These are phyloP conservation scores for Cucumis hystrix DNA, from an alignment of 306 rosid species.

Conservation along the genomic window DNA sequence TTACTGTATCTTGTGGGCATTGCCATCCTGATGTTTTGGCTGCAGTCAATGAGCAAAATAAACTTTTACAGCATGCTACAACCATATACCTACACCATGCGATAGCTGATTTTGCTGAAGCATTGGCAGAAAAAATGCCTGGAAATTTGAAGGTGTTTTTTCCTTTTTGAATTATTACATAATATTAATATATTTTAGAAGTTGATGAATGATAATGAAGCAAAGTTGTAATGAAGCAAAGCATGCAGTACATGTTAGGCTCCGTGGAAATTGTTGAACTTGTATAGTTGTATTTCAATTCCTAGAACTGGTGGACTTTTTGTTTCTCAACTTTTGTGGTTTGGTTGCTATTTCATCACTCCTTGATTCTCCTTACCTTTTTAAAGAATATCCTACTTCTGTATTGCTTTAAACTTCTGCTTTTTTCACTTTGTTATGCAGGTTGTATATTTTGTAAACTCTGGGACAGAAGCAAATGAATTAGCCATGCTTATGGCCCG, in stretches of 20 bases:
- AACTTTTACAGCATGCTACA: slow-evolving; percentile 78
- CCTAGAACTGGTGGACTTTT: neutral
- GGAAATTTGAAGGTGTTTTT: slow-evolving; percentile 56
- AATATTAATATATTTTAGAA: neutral
- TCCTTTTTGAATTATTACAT: neutral
- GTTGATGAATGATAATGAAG: neutral
- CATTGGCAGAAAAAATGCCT: slow-evolving; percentile 72
- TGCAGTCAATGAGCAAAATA: slow-evolving; percentile 62
- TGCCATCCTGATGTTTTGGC: slow-evolving; percentile 70
- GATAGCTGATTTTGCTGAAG: slow-evolving; percentile 71
- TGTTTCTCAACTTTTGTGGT: neutral
- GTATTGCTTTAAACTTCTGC: neutral
- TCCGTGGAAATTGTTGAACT: neutral
- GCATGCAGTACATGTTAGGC: neutral
- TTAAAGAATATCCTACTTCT: neutral
- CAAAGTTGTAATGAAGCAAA: neutral
- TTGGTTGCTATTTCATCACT: neutral
- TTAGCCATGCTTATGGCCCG: slow-evolving; percentile 93
- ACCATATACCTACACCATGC: slow-evolving; percentile 68
- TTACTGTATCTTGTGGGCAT: slow-evolving; percentile 94
- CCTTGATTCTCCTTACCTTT: neutral
- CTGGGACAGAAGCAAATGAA: slow-evolving; percentile 91
- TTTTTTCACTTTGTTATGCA: slow-evolving; percentile 17
- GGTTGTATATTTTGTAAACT: slow-evolving; percentile 91
- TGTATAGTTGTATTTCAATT: neutral